These are phyloP conservation scores for Prunus dulcis DNA, from an alignment of 306 rosid species.

Conservation along the genomic window DNA sequence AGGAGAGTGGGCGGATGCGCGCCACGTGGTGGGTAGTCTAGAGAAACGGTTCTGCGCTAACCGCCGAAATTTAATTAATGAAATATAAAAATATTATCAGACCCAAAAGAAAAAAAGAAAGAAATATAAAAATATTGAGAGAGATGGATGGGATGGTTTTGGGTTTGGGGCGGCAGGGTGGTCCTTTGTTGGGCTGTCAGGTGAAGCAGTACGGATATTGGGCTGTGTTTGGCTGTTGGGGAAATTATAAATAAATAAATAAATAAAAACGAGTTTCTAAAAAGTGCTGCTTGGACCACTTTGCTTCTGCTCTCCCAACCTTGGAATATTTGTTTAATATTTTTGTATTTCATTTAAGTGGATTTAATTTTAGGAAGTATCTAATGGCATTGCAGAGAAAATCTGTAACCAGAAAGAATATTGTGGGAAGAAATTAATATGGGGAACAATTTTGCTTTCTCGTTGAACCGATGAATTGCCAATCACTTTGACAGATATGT, in stretches of 20 bases:
- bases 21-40: neutral
- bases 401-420: neutral
- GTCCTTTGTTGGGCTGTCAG: slow-evolving; percentile 14
- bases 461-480: too few relatives aligned
- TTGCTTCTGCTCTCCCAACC: too few relatives aligned
- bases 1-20: neutral
- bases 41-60: neutral
- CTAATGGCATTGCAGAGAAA: neutral
- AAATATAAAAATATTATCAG: neutral
- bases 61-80: neutral
- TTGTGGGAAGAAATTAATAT: neutral
- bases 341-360: too few relatives aligned
- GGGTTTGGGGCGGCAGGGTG: slow-evolving; percentile 7
- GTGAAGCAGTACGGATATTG: neutral
- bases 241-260: too few relatives aligned
- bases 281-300: too few relatives aligned
- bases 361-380: neutral
- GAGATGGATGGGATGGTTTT: neutral
- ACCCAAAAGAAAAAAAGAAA: neutral
- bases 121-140: too few relatives aligned
- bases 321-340: neutral
- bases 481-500: too few relatives aligned
- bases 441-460: neutral
- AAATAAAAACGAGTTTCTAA: too few relatives aligned
- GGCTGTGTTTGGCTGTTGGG: neutral